These are phyloP conservation scores for Aethionema arabicum DNA, from an alignment of 345 rosid species.

Conservation along the genomic window DNA sequence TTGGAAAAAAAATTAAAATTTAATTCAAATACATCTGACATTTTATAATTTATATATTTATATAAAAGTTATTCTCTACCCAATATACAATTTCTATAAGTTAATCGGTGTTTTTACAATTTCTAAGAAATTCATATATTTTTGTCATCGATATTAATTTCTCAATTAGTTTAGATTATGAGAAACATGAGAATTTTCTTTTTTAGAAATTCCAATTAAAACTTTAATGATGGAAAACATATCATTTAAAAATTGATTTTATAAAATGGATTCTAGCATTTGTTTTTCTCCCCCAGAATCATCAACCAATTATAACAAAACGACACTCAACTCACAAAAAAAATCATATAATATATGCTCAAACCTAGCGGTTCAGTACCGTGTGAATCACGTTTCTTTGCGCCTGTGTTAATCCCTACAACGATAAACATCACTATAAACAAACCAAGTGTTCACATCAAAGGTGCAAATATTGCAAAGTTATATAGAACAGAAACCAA, in stretches of 20 bases:
- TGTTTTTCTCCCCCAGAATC: constrained; percentile 19
- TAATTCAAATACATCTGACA: too few species aligned
- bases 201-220: neutral
- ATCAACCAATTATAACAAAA: constrained; percentile 16
- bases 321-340: constrained; percentile 20
- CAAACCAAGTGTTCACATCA: constrained; percentile 21
- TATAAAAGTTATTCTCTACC: too few species aligned
- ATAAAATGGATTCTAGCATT: constrained; percentile 17
- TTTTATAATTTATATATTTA: too few species aligned
- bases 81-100: too few species aligned
- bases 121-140: too few species aligned
- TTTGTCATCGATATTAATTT: too few species aligned
- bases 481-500: constrained; percentile 15
- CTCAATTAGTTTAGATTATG: too few species aligned
- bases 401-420: constrained; percentile 55
- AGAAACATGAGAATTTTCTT: constrained; percentile 4
- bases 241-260: constrained; percentile 13
- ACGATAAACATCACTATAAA: constrained; percentile 8
- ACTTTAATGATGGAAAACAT: neutral
- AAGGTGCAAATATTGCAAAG: constrained; percentile 12
- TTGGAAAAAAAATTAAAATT: too few species aligned
- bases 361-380: constrained; percentile 37
- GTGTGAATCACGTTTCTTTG: constrained; percentile 55
- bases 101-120: too few species aligned
- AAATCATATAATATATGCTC: constrained; percentile 1